Evolutionary conservation across 73 alveolate species (phyloP).

Genomic region (Paramecium octaurelia): DNA sequence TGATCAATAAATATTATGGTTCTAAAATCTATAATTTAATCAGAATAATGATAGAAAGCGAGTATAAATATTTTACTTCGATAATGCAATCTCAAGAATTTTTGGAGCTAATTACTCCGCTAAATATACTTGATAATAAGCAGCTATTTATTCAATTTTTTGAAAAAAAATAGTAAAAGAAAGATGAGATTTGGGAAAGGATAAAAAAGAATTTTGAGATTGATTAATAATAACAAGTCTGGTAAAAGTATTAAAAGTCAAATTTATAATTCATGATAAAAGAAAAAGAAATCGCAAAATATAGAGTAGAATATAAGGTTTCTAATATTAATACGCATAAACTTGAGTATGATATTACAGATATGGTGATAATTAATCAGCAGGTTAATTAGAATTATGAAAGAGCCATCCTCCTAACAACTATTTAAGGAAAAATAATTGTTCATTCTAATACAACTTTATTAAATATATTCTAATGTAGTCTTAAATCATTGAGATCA

Average conservation of each 20-base stretch:
- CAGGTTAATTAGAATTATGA: neutral
- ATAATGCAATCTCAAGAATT: neutral
- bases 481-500: neutral
- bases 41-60: neutral
- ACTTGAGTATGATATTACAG: neutral
- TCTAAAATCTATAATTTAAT: neutral
- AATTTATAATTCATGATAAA: neutral
- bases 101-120: neutral
- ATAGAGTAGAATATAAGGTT: neutral
- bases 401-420: neutral
- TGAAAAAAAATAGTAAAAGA: neutral
- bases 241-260: neutral
- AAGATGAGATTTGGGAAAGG: neutral
- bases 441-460: neutral
- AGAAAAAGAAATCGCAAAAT: neutral
- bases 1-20: neutral
- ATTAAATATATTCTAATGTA: neutral
- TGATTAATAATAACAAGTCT: neutral
- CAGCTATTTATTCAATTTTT: neutral
- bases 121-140: neutral
- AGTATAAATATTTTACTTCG: neutral
- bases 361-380: neutral
- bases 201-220: neutral
- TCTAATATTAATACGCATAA: neutral
- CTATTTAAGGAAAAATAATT: neutral